Evolutionary conservation across 1,139 yeast species (phyloP), one percentile per base, ranked within the genome.

Genomic region (Taphrina deformans): DNA sequence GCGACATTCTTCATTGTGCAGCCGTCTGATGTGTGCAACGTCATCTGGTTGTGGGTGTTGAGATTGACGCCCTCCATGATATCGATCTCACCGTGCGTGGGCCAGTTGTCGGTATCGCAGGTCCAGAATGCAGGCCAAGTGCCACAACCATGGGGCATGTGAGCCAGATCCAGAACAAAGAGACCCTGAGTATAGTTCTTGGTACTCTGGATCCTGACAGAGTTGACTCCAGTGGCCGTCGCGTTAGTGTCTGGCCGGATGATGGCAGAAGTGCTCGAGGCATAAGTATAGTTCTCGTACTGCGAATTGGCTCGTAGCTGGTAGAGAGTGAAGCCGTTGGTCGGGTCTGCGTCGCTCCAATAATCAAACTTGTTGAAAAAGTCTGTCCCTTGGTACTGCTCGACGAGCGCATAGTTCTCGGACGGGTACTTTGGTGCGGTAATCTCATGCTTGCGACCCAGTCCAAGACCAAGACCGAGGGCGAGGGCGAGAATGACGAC

Each of bases 101-200:
- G 66, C 67, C 67, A 65, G 14, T 59, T 59, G 12, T 24, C 31
- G 7, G 55, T 51, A 21, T 58, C 62, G 26, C 46, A 23, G 16
- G 65, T 62, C 67, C 67, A 65, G 29, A 65, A 65, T n/a, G 67
- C 67, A 10, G 67, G 67, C 67, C 67, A 65, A 3, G 65, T 62
- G n/a, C 67, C 67, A 29, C 67, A 65, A 10, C 67, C 67, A 33
- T 23, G 18, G 14, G 67, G 67, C 62, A 62, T 56, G 38, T 65
- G 67, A n/a, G 60, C 33, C 31, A 62, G n/a, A 27, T 65, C 65
- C n/a, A 65, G 44, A 40, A 62, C 58, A 35, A 65, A 52, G 23
- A 65, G 45, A 16, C 62, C 67, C 4, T 56, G 46, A 6, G 62
- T 55, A 31, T 46, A 65, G 41, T 53, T 53, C 48, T 38, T 23